phyloP scores from a whole-genome alignment of 1,139 yeast species.

The Taiozyma sp. region DNA sequence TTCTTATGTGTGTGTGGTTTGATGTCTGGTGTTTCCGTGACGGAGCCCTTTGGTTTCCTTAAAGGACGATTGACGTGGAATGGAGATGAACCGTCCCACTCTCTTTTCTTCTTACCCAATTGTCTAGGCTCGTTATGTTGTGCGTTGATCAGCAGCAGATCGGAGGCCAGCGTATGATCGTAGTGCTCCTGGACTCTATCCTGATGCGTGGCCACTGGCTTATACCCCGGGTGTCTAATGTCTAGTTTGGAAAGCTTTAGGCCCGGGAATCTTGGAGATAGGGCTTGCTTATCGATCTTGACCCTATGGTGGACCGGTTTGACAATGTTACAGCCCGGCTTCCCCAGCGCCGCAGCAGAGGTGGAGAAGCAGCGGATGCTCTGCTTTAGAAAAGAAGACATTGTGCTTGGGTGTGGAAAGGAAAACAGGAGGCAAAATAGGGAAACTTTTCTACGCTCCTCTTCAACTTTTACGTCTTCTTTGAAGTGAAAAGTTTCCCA shows the following conservation, averaged over 20 bases:
- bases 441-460: background rate
- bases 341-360: slow-evolving; percentile 30
- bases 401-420: background rate
- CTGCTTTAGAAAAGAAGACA: background rate
- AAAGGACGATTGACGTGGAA: slow-evolving; percentile 80
- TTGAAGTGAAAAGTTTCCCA: background rate
- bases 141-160: slow-evolving; percentile 73
- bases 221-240: slow-evolving; percentile 70
- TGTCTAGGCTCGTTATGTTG: slow-evolving; percentile 50
- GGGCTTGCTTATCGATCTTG: slow-evolving; percentile 61
- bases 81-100: slow-evolving; percentile 89
- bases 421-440: background rate
- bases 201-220: slow-evolving; percentile 66
- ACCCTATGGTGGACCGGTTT: slow-evolving; percentile 92
- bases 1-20: slow-evolving; percentile 60
- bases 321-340: slow-evolving; percentile 74
- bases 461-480: background rate
- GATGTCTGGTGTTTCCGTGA: slow-evolving; percentile 68
- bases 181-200: slow-evolving; percentile 84
- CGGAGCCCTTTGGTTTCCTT: slow-evolving; percentile 59
- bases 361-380: slow-evolving; percentile 19
- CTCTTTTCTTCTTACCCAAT: slow-evolving; percentile 70
- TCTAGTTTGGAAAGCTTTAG: slow-evolving; percentile 65
- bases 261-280: slow-evolving; percentile 67
- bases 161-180: slow-evolving; percentile 65